Conservation (phyloP, 1,284 basidiomycete species). For the Trametes versicolor region DNA sequence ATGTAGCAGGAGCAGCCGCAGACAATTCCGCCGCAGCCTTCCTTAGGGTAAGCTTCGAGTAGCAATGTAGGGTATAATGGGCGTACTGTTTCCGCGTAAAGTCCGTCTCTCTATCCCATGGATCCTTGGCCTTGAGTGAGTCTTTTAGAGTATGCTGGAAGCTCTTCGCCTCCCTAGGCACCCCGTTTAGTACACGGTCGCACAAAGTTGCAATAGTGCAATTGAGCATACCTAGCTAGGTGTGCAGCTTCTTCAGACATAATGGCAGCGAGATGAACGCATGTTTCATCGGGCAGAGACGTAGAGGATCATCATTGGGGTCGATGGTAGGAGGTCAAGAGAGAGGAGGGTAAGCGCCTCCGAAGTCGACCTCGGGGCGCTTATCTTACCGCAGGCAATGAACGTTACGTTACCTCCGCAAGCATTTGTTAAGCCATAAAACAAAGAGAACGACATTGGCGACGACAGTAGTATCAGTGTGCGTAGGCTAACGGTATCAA, state of each 20-base stretch:
- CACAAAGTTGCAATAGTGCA: background rate
- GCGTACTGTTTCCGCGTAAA: conserved; percentile 85
- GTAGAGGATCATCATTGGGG: conserved; percentile 16
- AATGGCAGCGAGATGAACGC: conserved; percentile 1
- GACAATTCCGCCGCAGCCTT: conserved; percentile 81
- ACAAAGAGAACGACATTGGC: too few relatives aligned
- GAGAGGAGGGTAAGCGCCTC: conserved; percentile 3
- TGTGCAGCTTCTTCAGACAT: conserved; percentile 43
- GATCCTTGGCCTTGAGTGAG: conserved; percentile 73
- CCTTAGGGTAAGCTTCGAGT: conserved; percentile 22
- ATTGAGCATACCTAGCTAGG: conserved; percentile 36
- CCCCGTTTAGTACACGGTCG: conserved; percentile 18
- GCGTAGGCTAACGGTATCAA: background rate
- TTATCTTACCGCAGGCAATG: background rate
- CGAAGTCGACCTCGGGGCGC: conserved; percentile 59
- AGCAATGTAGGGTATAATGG: background rate
- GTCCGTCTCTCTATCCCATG: conserved; percentile 87
- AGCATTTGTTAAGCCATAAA: too few relatives aligned
- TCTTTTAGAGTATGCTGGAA: conserved; percentile 77
- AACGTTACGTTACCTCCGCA: too few relatives aligned
- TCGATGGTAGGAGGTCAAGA: conserved; percentile 12
- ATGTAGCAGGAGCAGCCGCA: conserved; percentile 79
- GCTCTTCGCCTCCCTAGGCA: conserved; percentile 71
- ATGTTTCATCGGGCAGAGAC: conserved; percentile 24
- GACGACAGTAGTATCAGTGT: background rate